Percentiles rank a stretch among this genome's conserved stretches.
Evolutionary conservation across 139 green algal genomes (phyloP).

Genomic region (Microglena sp.): DNA sequence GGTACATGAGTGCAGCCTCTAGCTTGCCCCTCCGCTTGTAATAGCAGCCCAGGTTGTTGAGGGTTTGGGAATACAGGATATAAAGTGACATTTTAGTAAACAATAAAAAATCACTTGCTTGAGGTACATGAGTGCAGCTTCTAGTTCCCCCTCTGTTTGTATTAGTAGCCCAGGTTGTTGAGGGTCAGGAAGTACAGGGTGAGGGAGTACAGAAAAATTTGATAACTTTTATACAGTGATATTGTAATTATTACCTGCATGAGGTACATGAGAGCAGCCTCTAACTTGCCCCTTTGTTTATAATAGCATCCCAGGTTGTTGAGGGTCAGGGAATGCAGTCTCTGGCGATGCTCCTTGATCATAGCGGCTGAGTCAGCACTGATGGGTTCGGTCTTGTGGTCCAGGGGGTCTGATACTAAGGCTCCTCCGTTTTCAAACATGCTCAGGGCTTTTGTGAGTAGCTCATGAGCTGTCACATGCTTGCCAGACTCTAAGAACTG

Average conservation of each 20-base stretch:
- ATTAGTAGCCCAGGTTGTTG: no score
- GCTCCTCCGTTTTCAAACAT: constrained; percentile 11
- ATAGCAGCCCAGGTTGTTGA: constrained; percentile 27
- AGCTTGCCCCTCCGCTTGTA: constrained; percentile 8
- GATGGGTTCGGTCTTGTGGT: not conserved
- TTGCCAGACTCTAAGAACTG: constrained; percentile 9
- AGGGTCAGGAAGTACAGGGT: no score
- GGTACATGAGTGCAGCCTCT: constrained; percentile 3
- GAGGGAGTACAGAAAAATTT: no score
- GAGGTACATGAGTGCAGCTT: no score
- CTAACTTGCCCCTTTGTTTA: not conserved
- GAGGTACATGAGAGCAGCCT: constrained; percentile 1
- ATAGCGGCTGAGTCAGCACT: not conserved
- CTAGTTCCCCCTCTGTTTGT: no score
- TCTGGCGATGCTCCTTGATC: not conserved
- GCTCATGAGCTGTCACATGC: constrained; percentile 1
- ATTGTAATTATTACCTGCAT: not conserved
- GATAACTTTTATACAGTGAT: no score
- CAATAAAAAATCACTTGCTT: no score
- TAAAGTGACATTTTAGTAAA: no score
- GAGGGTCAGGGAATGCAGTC: not conserved
- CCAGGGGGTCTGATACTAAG: not conserved
- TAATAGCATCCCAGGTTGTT: constrained; percentile 17
- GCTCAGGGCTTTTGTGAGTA: constrained; percentile 20
- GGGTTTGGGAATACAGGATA: no score